phyloP scores from a whole-genome alignment of 306 rosid species.

The Rubus idaeus region DNA sequence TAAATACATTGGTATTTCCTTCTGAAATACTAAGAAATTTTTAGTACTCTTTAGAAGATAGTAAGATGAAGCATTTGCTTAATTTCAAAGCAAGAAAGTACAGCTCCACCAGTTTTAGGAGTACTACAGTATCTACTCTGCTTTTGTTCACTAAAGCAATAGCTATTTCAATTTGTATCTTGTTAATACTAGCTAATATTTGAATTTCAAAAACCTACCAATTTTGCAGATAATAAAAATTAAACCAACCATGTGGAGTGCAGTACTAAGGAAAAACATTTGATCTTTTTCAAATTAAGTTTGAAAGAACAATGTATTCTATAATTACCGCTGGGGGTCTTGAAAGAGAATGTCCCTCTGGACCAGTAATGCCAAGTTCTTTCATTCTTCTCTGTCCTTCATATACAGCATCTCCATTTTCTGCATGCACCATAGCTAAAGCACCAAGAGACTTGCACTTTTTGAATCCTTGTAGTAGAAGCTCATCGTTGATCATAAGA shows the following conservation, averaged over 20 bases:
- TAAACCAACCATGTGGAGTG: not conserved
- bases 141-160: not conserved
- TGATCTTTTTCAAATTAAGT: not conserved
- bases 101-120: not conserved
- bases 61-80: not conserved
- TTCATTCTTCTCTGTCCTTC: conserved; percentile 91
- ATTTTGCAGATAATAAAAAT: not conserved
- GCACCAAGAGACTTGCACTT: conserved; percentile 97
- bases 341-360: conserved; percentile 94
- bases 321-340: conserved; percentile 79
- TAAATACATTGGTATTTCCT: not conserved
- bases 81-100: not conserved
- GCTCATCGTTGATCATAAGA: conserved; percentile 83
- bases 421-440: conserved; percentile 98
- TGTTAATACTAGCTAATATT: not conserved
- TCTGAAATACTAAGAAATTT: not conserved
- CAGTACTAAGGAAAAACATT: not conserved
- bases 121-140: not conserved
- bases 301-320: conserved; percentile 3
- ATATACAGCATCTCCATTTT: conserved; percentile 87
- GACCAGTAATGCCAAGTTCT: conserved; percentile 95
- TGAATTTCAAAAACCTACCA: not conserved
- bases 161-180: not conserved
- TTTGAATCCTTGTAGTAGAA: conserved; percentile 75
- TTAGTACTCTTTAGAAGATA: not conserved